Base-by-base conservation (phyloP, 768 basidiomycete genomes). In the Tulasnella calospora region DNA sequence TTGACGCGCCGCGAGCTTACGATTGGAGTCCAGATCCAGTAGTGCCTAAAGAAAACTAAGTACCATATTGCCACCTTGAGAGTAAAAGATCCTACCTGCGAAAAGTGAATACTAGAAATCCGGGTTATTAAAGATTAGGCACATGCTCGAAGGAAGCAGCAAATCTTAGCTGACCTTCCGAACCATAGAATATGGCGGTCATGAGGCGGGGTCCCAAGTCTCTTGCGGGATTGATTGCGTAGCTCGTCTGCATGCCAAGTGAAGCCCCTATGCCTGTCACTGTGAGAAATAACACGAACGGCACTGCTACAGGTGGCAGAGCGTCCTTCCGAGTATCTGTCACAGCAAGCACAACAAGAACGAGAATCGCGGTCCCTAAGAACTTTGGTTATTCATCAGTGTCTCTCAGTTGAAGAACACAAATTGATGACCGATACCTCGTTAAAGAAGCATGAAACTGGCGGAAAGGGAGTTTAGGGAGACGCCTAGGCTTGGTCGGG, bases 11-110 rank as follows among this genome's bases (percentile, higher is more conserved):
- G 15, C 15, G 27, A 30, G 41, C 77, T 55, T 74, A 79, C 78
- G 30, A 81, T 81, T 1, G 90, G 89, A 81, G 89, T 89, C 92
- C 92, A 93, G 46, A 93, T 79, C 92, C 91, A 93, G 81, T 92
- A 93, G 78, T 92, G 91, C 81, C 86, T 88, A 80, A 27, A 15
- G 9, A 19, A 35, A n/a, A 46, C 57, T 35, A 38, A 41, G 44
- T 23, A 69, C 8, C 13, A 1, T 12, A 33, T 6, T 35, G 27
- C 38, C 21, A 46, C 15, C 0, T 21, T 21, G 33, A 30, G 33
- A 69, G 1, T 19, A n/a, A 23, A 27, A 40, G 0, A 7, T 30
- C 77, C 27, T 46, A 78, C 77, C 78, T 67, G 23, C 79, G 67
- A 51, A 41, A 78, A 35, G 67, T 57, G 40, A 40, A 79, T n/a